Evolutionary conservation across 805 yeast genomes (phyloP), one percentile per base, ranked within the genome.

Genomic region (Barnettozyma sp.): DNA sequence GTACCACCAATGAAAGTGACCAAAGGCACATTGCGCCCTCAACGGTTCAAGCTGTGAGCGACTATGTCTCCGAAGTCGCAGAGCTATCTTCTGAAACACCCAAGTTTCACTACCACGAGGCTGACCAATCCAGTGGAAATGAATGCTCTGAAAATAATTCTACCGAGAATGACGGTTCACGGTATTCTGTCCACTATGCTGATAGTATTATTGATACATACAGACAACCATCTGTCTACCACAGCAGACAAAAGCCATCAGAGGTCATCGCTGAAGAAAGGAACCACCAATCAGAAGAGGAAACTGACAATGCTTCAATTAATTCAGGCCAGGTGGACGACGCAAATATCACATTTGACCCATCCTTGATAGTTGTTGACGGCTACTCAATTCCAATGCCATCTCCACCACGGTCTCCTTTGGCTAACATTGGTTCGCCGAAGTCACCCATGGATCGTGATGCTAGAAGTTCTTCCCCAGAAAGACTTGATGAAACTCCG

Each of bases 151-250:
- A 13, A 42, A 41, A 36, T 5, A 15, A 22, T 12, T 9, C 16
- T 13, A 7, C 4, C 6, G 30, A 18, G n/a, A 5, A 5, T 5
- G 14, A 18, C 6, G 17, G 12, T 27, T 27, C 30, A 12, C 26
- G 36, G 6, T 23, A 9, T 15, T 30, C 42, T 19, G 29, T 16
- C 2, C 30, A 33, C 17, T 49, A 49, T 33, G 48, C 55, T 9
- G 51, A 45, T 6, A 48, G 52, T 31, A 49, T 52, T 19, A 46
- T 50, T 30, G 55, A 50, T 18, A 39, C 48, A 3, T 50, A 50
- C 15, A 38, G 41, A 22, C 38, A 33, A 14, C 44, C 46, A 10
- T 34, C 44, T 5, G 26, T 40, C 14, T 28, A 35, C 15, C 29
- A 33, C 9, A 20, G 29, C 7, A 45, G 43, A 16, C 35, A 34